Evolutionary conservation across 2,329 filamentous ascomycete species (phyloP).

Genomic region (Trichophyton mentagrophytes): DNA sequence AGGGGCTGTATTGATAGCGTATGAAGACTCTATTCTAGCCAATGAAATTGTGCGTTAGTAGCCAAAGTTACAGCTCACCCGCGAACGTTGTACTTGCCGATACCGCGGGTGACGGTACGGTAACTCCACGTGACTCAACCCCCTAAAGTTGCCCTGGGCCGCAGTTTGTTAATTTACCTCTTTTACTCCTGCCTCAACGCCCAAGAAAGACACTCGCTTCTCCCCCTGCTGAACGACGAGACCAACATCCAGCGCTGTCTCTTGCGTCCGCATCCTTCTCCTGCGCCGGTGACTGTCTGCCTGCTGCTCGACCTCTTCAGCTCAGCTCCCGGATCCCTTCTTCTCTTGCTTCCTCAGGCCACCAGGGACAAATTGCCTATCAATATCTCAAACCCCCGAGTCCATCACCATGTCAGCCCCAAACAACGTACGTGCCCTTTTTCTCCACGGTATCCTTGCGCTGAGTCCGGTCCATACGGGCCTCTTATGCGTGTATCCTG

Average conservation of each 20-base stretch:
- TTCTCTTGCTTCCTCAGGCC: background rate
- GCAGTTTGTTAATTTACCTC: background rate
- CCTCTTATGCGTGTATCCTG: background rate
- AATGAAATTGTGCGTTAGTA: background rate
- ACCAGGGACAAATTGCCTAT: background rate
- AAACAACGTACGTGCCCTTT: conserved; percentile 37
- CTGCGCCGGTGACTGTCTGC: background rate
- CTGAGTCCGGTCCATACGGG: background rate
- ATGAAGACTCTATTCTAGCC: background rate
- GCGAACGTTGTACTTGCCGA: background rate
- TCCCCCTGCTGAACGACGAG: background rate
- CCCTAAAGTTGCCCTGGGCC: background rate
- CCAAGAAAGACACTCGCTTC: background rate
- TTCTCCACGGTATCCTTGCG: background rate
- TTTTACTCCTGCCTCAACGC: background rate
- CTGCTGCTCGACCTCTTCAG: background rate
- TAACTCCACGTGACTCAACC: background rate
- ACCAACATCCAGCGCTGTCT: background rate
- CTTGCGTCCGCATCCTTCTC: background rate
- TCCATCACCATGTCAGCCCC: conserved; percentile 41
- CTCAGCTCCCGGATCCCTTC: background rate
- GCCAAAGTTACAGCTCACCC: background rate
- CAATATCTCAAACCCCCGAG: conserved; percentile 1
- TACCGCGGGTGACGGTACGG: background rate
- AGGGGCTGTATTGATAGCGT: background rate